These are phyloP conservation scores for Ammopiptanthus mongolicus DNA, from an alignment of 306 rosid genomes.

Conservation along the genomic window DNA sequence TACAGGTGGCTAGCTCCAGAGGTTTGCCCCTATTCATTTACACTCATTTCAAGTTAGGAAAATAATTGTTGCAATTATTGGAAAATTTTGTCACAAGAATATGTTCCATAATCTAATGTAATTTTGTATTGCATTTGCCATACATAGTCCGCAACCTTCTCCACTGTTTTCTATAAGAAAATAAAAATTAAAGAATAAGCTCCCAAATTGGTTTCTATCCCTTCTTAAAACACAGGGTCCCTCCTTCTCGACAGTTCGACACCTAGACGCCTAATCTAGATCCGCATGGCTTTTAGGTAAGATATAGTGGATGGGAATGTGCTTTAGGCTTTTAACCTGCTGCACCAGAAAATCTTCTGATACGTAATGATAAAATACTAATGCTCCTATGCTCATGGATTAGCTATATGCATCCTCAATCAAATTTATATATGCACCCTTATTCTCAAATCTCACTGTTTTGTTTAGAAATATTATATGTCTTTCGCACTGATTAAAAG, in stretches of 20 bases:
- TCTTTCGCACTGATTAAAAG: neutral
- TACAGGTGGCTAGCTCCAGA: constrained; percentile 96
- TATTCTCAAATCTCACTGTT: neutral
- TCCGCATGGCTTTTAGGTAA: constrained; percentile 16
- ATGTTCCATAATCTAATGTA: constrained; percentile 9
- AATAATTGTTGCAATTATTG: constrained; percentile 15
- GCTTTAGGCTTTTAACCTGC: constrained; percentile 12
- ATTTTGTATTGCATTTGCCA: constrained; percentile 9
- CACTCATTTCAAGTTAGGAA: constrained; percentile 16
- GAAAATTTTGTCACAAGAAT: neutral
- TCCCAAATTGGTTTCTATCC: neutral
- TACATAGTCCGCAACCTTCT: constrained; percentile 12
- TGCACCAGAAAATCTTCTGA: neutral
- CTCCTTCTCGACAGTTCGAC: constrained; percentile 9
- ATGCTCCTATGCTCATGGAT: neutral
- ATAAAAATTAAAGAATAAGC: neutral
- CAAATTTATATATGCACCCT: neutral
- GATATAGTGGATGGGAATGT: neutral
- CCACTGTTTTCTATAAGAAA: neutral
- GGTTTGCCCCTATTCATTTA: constrained; percentile 51
- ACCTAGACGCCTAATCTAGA: neutral
- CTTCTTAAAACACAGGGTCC: neutral
- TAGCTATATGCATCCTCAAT: neutral
- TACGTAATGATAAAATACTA: neutral
- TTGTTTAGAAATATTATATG: neutral